Percentiles rank a stretch among this genome's conserved stretches.
phyloP scores from a whole-genome alignment of 768 basidiomycete genomes.

The Mycena amicta region DNA sequence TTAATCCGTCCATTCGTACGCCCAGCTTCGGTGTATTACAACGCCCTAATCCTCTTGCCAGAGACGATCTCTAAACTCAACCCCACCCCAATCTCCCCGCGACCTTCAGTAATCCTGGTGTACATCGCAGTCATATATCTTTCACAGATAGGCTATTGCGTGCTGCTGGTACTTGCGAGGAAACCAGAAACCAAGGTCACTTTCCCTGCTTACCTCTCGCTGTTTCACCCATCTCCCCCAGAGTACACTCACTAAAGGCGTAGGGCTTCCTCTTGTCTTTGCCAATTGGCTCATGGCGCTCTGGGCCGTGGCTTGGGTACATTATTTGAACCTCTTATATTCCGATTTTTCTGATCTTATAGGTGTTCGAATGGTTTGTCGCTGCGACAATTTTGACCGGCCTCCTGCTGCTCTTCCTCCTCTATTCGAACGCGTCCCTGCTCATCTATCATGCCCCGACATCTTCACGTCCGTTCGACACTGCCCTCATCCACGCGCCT shows the following conservation, averaged over 20 bases:
- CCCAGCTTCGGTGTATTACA: constrained; percentile 7
- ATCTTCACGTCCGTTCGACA: constrained; percentile 67
- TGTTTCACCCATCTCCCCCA: constrained; percentile 25
- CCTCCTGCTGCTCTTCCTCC: constrained; percentile 64
- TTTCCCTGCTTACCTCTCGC: background rate
- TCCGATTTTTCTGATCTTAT: background rate
- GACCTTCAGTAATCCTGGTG: constrained; percentile 53
- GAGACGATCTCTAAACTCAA: constrained; percentile 54
- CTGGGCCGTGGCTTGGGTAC: constrained; percentile 80
- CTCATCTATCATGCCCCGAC: constrained; percentile 71
- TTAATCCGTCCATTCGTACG: constrained; percentile 64
- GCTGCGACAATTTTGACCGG: constrained; percentile 73
- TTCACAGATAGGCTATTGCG: constrained; percentile 80
- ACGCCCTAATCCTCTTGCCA: constrained; percentile 24
- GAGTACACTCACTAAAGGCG: constrained; percentile 73
- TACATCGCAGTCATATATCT: constrained; percentile 66
- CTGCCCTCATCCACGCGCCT: constrained; percentile 85
- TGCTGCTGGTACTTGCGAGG: constrained; percentile 69
- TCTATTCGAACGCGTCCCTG: constrained; percentile 81
- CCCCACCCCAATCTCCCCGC: constrained; percentile 75
- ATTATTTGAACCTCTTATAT: constrained; percentile 15
- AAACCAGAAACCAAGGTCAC: constrained; percentile 82
- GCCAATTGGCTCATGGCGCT: constrained; percentile 80
- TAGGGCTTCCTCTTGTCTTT: constrained; percentile 76
- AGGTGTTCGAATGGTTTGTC: constrained; percentile 80